phyloP scores from a whole-genome alignment of 2,329 filamentous ascomycete genomes.

The Coniochaeta sp. region DNA sequence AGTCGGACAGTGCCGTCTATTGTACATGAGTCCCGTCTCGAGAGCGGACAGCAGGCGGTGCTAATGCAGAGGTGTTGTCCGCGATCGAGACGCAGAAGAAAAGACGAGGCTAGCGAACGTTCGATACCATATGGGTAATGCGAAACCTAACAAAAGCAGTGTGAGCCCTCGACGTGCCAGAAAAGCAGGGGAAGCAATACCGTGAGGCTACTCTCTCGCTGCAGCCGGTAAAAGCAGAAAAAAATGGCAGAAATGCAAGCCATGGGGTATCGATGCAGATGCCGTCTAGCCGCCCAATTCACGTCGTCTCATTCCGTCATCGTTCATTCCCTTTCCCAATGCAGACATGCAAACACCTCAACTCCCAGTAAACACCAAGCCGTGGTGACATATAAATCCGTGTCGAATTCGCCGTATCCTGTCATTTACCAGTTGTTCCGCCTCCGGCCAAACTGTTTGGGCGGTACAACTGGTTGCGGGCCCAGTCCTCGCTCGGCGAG shows the following conservation, averaged over 20 bases:
- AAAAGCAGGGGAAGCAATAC: not conserved
- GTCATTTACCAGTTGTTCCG: not conserved
- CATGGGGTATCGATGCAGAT: not conserved
- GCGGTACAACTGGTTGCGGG: not conserved
- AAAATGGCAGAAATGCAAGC: not conserved
- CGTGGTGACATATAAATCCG: not conserved
- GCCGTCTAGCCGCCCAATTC: not conserved
- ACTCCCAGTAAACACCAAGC: not conserved
- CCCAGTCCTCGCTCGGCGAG: slow-evolving; percentile 34
- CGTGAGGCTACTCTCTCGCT: not conserved
- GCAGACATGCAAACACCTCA: not conserved
- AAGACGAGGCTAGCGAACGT: not conserved
- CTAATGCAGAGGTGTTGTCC: not conserved
- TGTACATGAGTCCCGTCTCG: not conserved
- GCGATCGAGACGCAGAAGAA: not conserved
- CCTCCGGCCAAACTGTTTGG: no score
- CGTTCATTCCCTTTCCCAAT: no score
- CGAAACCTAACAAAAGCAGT: not conserved
- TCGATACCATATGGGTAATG: not conserved
- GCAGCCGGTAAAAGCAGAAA: no score
- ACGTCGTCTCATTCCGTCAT: not conserved
- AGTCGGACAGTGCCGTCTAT: not conserved
- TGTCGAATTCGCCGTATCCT: not conserved
- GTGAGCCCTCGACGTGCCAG: not conserved
- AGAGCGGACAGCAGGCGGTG: not conserved